Conservation (phyloP, 1,139 yeast species). For the Entelexis paramagnoliae region DNA sequence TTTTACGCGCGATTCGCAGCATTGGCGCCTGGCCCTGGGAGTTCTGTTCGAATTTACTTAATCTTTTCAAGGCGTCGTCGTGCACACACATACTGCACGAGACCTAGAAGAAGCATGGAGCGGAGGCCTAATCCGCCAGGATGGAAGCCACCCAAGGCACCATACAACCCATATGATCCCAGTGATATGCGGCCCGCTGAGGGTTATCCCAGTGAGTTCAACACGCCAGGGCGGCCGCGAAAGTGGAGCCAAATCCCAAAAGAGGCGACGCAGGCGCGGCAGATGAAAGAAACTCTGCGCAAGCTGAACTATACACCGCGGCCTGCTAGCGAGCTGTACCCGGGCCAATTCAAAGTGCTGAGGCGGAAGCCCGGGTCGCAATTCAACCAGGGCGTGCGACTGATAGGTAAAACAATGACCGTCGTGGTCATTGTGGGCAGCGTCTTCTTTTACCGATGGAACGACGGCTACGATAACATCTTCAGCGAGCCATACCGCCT, state of each 20-base stretch:
- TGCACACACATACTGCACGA: not conserved
- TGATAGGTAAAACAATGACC: slow-evolving; percentile 21
- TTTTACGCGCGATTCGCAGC: too few species aligned
- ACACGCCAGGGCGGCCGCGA: slow-evolving; percentile 32
- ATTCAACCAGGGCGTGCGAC: slow-evolving; percentile 40
- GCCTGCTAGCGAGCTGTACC: slow-evolving; percentile 62
- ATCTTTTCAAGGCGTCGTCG: not conserved
- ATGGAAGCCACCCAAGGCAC: slow-evolving; percentile 74
- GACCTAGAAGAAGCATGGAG: slow-evolving; percentile 25
- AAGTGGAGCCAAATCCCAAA: slow-evolving; percentile 53
- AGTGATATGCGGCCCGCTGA: slow-evolving; percentile 65
- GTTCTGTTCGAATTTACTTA: not conserved
- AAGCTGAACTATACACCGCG: slow-evolving; percentile 67
- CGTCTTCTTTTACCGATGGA: slow-evolving; percentile 71
- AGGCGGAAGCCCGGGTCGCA: slow-evolving; percentile 47
- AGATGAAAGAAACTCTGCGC: slow-evolving; percentile 63
- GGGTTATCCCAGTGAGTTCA: slow-evolving; percentile 67
- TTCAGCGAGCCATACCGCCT: slow-evolving; percentile 57
- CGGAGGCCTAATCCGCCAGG: slow-evolving; percentile 74
- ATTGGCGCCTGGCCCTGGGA: too few species aligned
- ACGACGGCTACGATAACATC: slow-evolving; percentile 70
- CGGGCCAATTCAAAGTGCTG: slow-evolving; percentile 69
- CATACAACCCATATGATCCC: slow-evolving; percentile 79
- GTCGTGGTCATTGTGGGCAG: slow-evolving; percentile 42
- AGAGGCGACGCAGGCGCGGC: slow-evolving; percentile 58